Evolutionary conservation across 2,329 filamentous ascomycete genomes (phyloP), one percentile per base, ranked within the genome.

Genomic region (Calonectria naviculata): DNA sequence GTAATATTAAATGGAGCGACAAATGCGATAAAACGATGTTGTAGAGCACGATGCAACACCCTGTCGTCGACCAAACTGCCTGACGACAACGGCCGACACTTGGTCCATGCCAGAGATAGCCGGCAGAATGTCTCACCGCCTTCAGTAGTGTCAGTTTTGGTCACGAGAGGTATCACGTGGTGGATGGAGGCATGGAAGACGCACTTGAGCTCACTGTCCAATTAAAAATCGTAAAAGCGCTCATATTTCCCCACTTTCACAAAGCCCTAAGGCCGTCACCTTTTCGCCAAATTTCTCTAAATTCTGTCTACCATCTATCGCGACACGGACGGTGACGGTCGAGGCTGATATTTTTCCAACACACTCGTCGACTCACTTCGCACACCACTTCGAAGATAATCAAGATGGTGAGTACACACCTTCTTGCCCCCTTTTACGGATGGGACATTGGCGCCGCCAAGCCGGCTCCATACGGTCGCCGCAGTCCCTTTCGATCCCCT

Each of bases 381-480:
- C 81, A 83, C 75, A 81, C 76, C 81, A 82, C 80, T 81, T 82
- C 82, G 80, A 83, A 84, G 81, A 79, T 80, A 82, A 81, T 83
- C 83, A 87, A 84, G 82, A 87, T 87, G 85, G 85, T 87, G 83
- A 87, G 85, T 86, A 76, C 71, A 73, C 74, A 70, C 71, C 70
- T 72, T 71, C 70, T 74, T 69, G 26, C 70, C 73, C 71, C 70
- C 41, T 65, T 36, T 47, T 64, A 60, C 65, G 54, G 67, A 65
- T 38, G 71, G 68, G 58, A 70, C 42, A 36, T 74, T 71, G 73
- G 72, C 70, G 47, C 56, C 36, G 61, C 63, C 52, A 71, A 70
- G 71, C 76, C 71, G 68, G 65, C 60, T 41, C 71, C 56, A 65
- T 47, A 38, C 62, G 71, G 61, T 72, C 70, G 70, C 65, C 60